phyloP scores from a whole-genome alignment of 2,329 filamentous ascomycete genomes.

The Alternaria angustiovoidea region DNA sequence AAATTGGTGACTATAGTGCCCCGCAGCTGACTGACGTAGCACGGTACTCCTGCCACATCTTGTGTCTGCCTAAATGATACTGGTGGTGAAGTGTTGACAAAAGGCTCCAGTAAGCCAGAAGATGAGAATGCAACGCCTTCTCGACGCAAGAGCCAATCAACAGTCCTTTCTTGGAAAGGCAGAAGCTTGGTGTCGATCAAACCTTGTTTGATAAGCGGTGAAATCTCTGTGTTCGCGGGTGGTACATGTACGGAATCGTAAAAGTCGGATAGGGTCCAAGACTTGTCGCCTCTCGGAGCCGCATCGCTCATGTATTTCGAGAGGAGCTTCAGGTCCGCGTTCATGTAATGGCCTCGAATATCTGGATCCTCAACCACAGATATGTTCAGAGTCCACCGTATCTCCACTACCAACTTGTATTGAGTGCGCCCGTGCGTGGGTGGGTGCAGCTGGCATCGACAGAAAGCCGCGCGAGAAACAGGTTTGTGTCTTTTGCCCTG shows the following conservation, averaged over 20 bases:
- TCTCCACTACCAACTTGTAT: conserved; percentile 34
- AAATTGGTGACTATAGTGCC: conserved; percentile 65
- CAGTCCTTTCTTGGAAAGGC: conserved; percentile 75
- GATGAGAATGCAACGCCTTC: conserved; percentile 66
- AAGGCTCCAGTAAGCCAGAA: conserved; percentile 22
- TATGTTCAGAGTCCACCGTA: conserved; percentile 41
- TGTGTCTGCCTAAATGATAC: conserved; percentile 56
- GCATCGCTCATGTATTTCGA: conserved; percentile 32
- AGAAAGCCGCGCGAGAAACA: conserved; percentile 36
- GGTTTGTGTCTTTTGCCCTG: conserved; percentile 28
- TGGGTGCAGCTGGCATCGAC: conserved; percentile 30
- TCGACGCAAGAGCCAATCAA: conserved; percentile 73
- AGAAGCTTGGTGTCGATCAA: conserved; percentile 61
- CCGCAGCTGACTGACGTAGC: conserved; percentile 70
- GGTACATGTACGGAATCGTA: conserved; percentile 75
- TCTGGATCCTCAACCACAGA: conserved; percentile 37
- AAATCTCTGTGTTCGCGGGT: conserved; percentile 48
- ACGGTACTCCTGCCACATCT: conserved; percentile 59
- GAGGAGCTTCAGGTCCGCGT: conserved; percentile 38
- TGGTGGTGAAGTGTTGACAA: conserved; percentile 35
- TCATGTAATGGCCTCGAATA: conserved; percentile 24
- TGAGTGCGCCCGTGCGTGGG: conserved; percentile 5
- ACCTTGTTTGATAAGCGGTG: conserved; percentile 40
- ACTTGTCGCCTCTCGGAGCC: conserved; percentile 20
- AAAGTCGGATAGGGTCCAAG: conserved; percentile 66